Evolutionary conservation across 78 protist species (phyloP).

Genomic region (Dictyostelium capitatum): DNA sequence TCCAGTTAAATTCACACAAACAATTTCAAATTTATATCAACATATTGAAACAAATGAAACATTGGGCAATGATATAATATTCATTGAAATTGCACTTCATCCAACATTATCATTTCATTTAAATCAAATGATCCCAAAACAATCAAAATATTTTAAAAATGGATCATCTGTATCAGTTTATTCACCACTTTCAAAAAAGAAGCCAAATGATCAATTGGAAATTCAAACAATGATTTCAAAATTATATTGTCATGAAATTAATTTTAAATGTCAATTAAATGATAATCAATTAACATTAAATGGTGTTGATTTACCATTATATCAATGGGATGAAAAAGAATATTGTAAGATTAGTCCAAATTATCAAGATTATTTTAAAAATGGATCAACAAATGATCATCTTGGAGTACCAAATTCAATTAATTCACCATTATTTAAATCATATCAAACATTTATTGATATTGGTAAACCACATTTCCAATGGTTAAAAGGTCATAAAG

Average conservation of each 20-base stretch:
- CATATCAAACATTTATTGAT: conserved; percentile 13
- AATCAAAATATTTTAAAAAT: background rate
- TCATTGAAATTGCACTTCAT: conserved; percentile 51
- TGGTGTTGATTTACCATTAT: too few species aligned
- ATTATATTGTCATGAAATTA: background rate
- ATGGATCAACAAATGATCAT: conserved; percentile 14
- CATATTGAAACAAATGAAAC: background rate
- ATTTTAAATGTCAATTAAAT: conserved; percentile 12
- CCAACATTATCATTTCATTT: conserved; percentile 32
- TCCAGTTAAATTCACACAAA: background rate
- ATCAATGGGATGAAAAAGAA: conserved; percentile 53
- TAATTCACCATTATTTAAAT: background rate
- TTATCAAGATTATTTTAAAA: background rate
- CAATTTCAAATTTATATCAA: conserved; percentile 19
- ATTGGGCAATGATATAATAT: background rate
- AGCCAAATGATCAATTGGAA: background rate
- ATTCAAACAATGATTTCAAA: background rate
- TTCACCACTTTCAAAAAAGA: background rate
- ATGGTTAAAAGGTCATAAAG: conserved; percentile 13
- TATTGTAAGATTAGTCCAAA: background rate
- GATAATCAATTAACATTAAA: background rate
- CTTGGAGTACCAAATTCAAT: background rate
- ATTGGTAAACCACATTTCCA: background rate
- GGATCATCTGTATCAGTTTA: background rate
- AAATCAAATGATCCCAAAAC: background rate